phyloP scores from a whole-genome alignment of 192 early-diverging fungal genomes.

The Chytriomyces confervae region DNA sequence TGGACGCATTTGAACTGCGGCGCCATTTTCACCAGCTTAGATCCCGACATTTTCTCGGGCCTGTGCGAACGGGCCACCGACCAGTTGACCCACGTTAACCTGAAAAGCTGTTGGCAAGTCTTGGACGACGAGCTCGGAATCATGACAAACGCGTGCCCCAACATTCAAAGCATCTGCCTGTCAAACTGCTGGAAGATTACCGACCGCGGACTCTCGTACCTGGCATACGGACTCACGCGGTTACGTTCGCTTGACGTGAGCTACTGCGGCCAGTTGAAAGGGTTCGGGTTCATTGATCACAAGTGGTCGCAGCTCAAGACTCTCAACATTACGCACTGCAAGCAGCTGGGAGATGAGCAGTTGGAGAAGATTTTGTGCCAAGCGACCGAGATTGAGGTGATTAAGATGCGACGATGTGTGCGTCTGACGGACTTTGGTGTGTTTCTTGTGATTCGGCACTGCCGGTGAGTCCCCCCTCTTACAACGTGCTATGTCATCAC shows the following conservation, averaged over 20 bases:
- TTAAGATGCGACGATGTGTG: constrained; percentile 51
- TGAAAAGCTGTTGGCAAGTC: constrained; percentile 52
- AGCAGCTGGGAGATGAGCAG: constrained; percentile 54
- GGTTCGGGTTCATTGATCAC: constrained; percentile 52
- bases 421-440: constrained; percentile 57
- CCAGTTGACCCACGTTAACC: constrained; percentile 36
- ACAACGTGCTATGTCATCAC: neutral
- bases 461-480: constrained; percentile 34
- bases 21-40: constrained; percentile 38
- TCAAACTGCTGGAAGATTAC: constrained; percentile 64
- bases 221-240: constrained; percentile 35
- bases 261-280: constrained; percentile 60
- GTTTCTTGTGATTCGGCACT: constrained; percentile 59
- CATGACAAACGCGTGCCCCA: constrained; percentile 48
- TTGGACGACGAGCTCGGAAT: constrained; percentile 45
- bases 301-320: constrained; percentile 39
- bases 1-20: constrained; percentile 47
- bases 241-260: constrained; percentile 49
- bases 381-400: constrained; percentile 45
- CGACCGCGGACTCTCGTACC: constrained; percentile 48
- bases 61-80: constrained; percentile 34
- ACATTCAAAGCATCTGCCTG: constrained; percentile 42
- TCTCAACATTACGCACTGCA: constrained; percentile 59
- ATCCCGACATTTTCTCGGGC: constrained; percentile 14
- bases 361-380: constrained; percentile 52